Evolutionary conservation across 2,329 filamentous ascomycete species (phyloP), one percentile per base, ranked within the genome.

Genomic region (Fusarium newnesense): DNA sequence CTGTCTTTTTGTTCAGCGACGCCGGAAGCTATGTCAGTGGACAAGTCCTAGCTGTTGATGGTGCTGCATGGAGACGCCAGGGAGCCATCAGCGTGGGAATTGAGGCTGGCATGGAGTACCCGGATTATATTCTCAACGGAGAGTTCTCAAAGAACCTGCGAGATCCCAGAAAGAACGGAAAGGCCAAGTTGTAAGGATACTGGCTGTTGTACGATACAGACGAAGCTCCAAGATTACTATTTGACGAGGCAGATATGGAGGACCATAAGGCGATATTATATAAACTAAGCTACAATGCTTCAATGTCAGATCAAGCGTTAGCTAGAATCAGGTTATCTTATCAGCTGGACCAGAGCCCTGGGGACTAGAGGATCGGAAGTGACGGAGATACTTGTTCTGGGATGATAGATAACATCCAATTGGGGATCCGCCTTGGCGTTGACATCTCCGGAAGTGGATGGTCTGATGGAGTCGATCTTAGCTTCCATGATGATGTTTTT

Each of bases 1-100:
- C 96, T 0, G 89, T 98, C 1, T 99, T 91, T 77, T 81, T 98
- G 62, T 96, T 98, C 79, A 93, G 93, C 50, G 93, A 97, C 50
- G 91, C 94, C 1, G 96, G 92, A 2, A 94, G 92, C 80, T 97
- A 93, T 81, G 90, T 98, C 52, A 97, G 93, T 75, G 96, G 95
- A 2, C 91, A 94, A 74, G 89, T 90, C 7, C 83, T 98, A 40
- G 93, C 97, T 37, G 93, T 94, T 74, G 90, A 93, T 75, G 90
- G 90, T 36, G 88, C 83, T 2, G 84, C 86, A 3, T 91, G 89
- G 89, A 84, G 88, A 68, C 79, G 87, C 50, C 85, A 88, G 72
- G 84, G 84, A 37, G 83, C 81, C 5, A 72, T 83, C 50, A 80
- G 77, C 6, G 84, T 89, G 13, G 88, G 88, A 4, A 73, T 86